These are phyloP conservation scores for Solanum chilense DNA, from an alignment of 257 asterid species.

Conservation along the genomic window DNA sequence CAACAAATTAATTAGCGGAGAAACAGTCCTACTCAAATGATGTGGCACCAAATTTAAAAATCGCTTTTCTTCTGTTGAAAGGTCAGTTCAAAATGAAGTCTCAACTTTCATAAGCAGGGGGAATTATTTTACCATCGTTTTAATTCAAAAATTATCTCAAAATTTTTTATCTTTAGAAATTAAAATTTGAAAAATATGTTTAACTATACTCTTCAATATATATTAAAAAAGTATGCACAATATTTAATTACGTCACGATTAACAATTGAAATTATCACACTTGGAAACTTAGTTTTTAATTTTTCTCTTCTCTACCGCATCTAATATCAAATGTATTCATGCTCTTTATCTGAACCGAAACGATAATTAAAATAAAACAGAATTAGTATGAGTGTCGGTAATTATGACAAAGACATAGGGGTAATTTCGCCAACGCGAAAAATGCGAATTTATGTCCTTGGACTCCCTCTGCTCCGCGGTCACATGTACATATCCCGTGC, in stretches of 20 bases:
- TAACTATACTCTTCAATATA: not conserved
- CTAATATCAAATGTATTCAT: not conserved
- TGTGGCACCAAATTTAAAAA: slow-evolving; percentile 14
- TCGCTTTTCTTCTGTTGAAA: slow-evolving; percentile 10
- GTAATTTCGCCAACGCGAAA: not conserved
- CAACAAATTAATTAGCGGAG: not conserved
- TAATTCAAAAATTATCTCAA: not conserved
- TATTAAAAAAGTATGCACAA: not conserved
- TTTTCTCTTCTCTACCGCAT: not conserved
- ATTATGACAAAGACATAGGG: slow-evolving; percentile 1
- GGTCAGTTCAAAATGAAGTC: slow-evolving; percentile 25
- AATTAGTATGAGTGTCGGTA: not conserved
- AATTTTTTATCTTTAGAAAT: not conserved
- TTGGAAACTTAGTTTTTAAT: not conserved
- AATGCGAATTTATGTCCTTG: not conserved
- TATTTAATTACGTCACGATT: not conserved
- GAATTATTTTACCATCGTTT: not conserved
- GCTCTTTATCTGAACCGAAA: not conserved
- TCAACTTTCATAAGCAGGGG: slow-evolving; percentile 3
- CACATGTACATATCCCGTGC: slow-evolving; percentile 23
- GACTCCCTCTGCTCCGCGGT: slow-evolving; percentile 9
- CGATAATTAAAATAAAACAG: not conserved
- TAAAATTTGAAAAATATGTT: not conserved
- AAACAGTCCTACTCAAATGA: not conserved
- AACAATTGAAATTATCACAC: not conserved